Evolutionary conservation across 2,329 filamentous ascomycete genomes (phyloP), one percentile per base, ranked within the genome.

Genomic region (Alternaria arbusti): DNA sequence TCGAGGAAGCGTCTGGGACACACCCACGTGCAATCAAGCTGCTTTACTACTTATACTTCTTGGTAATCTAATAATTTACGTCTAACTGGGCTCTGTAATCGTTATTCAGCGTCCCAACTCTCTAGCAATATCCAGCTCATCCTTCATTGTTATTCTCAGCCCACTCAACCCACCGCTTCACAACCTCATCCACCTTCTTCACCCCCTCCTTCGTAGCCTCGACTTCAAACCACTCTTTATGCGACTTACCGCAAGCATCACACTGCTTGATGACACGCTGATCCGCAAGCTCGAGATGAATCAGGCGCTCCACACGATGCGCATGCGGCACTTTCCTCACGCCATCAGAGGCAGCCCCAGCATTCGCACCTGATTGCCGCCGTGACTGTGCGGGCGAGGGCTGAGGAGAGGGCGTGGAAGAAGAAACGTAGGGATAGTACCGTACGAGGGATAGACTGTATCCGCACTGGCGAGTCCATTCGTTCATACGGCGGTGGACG

Each of bases 161-260:
- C 93, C 94, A 98, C 11, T 87, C 87, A 9, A 94, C 89, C 96
- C 96, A 99, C 68, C 93, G 83, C 74, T 90, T 88, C 44, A 97
- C 89, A 63, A 94, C 88, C 68, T 91, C 89, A 80, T 92, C 90
- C 10, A 92, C 87, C 25, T 75, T 85, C 64, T 85, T 87, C 4
- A 98, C 85, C 0, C 90, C 92, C 26, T 90, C 86, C 67, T 89
- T 87, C 22, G 84, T 90, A 0, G 92, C 92, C 65, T 92, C 89
- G 1, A 97, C 89, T 81, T 96, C 92, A 78, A 99, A 99, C 95
- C 95, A 99, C 82, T 99, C 96, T 56, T 90, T 85, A 79, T 99
- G 96, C 72, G 93, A 90, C 74, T 89, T 90, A 2, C 94, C 94
- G 76, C 96, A 99, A 1, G 89, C 86, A 5, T 85, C 84, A 74